Percentiles rank a stretch among this genome's conserved stretches.
These are phyloP conservation scores for Polytolypa hystricis DNA, from an alignment of 2,329 filamentous ascomycete species.

Conservation along the genomic window DNA sequence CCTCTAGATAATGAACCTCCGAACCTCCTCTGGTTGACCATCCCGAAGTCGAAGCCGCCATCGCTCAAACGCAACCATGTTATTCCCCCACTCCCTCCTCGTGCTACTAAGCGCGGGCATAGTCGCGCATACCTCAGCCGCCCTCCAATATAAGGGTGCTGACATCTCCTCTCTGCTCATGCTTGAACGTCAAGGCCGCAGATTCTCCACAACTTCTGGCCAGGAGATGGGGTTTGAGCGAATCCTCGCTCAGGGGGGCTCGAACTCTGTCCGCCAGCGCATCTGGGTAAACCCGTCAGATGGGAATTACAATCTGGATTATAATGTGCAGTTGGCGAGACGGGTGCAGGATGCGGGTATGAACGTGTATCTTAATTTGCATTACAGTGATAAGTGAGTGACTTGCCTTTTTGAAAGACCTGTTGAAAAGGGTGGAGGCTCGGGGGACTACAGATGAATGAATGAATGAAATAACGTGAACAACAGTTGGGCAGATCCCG, in stretches of 20 bases:
- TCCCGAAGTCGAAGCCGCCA: too few species aligned
- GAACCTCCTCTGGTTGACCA: too few species aligned
- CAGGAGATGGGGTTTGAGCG: constrained; percentile 46
- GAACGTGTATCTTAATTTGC: constrained; percentile 51
- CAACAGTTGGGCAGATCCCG: too few species aligned
- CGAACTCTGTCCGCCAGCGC: constrained; percentile 60
- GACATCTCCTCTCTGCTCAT: constrained; percentile 60
- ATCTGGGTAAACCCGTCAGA: constrained; percentile 59
- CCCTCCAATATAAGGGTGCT: constrained; percentile 15
- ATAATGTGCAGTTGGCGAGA: constrained; percentile 57
- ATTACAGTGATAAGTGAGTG: constrained; percentile 62
- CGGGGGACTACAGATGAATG: too few species aligned
- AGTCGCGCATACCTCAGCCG: too few species aligned
- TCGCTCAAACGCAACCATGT: too few species aligned
- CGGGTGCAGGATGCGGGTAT: constrained; percentile 54
- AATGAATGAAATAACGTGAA: too few species aligned
- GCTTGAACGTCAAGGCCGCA: constrained; percentile 50
- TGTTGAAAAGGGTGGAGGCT: too few species aligned
- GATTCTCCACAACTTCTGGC: constrained; percentile 49
- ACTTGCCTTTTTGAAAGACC: too few species aligned
- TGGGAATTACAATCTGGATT: constrained; percentile 57
- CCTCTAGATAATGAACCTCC: too few species aligned
- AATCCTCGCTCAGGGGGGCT: constrained; percentile 50
- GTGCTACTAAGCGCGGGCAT: too few species aligned
- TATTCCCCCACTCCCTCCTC: too few species aligned